Conservation (phyloP, 192 early-diverging fungal species). For the Powellomyces hirtus region DNA sequence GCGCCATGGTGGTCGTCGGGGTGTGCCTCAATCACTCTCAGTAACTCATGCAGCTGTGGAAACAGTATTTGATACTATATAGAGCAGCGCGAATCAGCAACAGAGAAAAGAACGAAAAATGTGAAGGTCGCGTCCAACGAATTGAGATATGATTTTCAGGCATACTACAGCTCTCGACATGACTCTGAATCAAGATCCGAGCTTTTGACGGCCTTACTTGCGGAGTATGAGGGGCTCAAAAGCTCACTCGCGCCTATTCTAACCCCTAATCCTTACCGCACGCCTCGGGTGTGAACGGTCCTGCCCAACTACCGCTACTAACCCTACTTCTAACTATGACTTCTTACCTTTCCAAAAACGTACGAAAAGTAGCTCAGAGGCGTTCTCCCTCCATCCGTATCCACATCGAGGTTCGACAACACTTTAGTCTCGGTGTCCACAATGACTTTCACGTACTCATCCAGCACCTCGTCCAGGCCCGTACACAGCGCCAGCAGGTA, state of each 20-base stretch:
- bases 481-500: constrained; percentile 55
- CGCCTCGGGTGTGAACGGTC: no score
- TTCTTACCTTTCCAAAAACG: constrained; percentile 46
- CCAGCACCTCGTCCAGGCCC: constrained; percentile 36
- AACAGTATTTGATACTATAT: constrained; percentile 52
- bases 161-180: no score
- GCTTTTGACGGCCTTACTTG: no score
- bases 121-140: no score
- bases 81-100: no score
- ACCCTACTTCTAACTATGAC: no score
- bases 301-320: no score
- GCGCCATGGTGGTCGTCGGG: constrained; percentile 44
- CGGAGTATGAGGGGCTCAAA: no score
- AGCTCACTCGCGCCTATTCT: no score
- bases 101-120: neutral
- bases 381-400: constrained; percentile 22
- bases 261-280: no score
- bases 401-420: constrained; percentile 19
- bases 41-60: constrained; percentile 40
- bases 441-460: constrained; percentile 18
- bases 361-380: constrained; percentile 48
- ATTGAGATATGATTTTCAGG: no score
- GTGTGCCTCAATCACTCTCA: constrained; percentile 36
- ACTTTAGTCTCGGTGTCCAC: constrained; percentile 26
- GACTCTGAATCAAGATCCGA: no score